These are phyloP conservation scores for Waltergamsia citrina DNA, from an alignment of 2,329 filamentous ascomycete genomes.

Conservation along the genomic window DNA sequence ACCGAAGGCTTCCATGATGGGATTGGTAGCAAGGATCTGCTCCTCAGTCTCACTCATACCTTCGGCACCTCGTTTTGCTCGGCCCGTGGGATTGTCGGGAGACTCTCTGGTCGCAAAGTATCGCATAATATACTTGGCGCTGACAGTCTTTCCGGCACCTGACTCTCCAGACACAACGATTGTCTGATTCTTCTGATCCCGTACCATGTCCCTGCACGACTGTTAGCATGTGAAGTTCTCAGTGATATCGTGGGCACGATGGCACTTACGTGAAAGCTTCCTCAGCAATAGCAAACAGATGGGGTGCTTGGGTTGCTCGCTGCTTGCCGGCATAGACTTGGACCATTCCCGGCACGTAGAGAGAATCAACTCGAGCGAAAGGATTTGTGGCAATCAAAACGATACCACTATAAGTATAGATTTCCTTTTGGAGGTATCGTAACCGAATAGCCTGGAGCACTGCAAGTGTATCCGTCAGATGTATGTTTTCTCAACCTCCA, in stretches of 20 bases:
- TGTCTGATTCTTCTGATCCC: slow-evolving; percentile 92
- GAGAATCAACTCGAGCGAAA: slow-evolving; percentile 91
- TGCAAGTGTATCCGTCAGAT: slow-evolving; percentile 22
- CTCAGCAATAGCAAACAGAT: slow-evolving; percentile 97
- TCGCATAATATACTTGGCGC: slow-evolving; percentile 99
- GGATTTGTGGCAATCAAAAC: slow-evolving; percentile 98
- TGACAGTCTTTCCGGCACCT: slow-evolving; percentile 97
- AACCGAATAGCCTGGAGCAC: slow-evolving; percentile 96
- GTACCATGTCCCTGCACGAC: slow-evolving; percentile 75
- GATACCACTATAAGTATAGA: slow-evolving; percentile 98
- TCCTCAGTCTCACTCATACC: slow-evolving; percentile 97
- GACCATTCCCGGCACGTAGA: slow-evolving; percentile 99
- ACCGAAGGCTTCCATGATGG: slow-evolving; percentile 99
- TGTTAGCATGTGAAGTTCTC: slow-evolving; percentile 12
- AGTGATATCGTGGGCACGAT: neutral
- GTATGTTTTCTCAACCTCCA: neutral
- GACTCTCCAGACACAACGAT: slow-evolving; percentile 99
- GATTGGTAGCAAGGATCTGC: slow-evolving; percentile 95
- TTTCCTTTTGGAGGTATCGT: slow-evolving; percentile 96
- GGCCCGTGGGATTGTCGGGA: slow-evolving; percentile 73
- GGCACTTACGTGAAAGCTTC: slow-evolving; percentile 84
- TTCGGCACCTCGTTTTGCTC: slow-evolving; percentile 64
- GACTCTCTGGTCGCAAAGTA: slow-evolving; percentile 98
- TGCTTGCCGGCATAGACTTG: slow-evolving; percentile 98
- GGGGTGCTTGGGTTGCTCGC: slow-evolving; percentile 89